Conservation (phyloP, 1,139 yeast species). For the Eremothecium cymbalariae region DNA sequence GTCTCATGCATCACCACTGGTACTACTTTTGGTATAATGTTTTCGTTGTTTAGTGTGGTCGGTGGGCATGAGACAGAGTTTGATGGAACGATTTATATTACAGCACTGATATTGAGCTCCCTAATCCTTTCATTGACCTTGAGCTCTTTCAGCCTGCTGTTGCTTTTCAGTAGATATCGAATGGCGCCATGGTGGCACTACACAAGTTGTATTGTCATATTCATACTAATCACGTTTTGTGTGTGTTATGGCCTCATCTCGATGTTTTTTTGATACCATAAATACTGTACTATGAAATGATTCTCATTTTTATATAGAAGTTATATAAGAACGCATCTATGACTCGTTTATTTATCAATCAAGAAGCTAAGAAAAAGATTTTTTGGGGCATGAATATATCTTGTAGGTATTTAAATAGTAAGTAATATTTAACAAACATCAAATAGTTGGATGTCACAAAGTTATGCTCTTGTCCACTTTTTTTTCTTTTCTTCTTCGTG, state of each 20-base stretch:
- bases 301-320: neutral
- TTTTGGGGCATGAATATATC: neutral
- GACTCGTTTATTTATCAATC: neutral
- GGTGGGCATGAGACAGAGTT: slow-evolving; percentile 20
- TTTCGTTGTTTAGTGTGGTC: slow-evolving; percentile 32
- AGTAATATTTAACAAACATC: too few relatives aligned
- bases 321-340: neutral
- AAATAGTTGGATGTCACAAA: neutral
- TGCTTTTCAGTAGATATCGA: slow-evolving; percentile 35
- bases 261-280: slow-evolving; percentile 19
- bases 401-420: too few relatives aligned
- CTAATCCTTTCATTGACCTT: slow-evolving; percentile 34
- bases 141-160: slow-evolving; percentile 34
- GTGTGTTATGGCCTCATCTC: slow-evolving; percentile 41
- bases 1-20: slow-evolving; percentile 41
- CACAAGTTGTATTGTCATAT: slow-evolving; percentile 32
- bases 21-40: slow-evolving; percentile 40
- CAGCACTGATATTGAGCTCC: slow-evolving; percentile 22
- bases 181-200: slow-evolving; percentile 39
- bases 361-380: neutral
- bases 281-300: too few relatives aligned
- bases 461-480: slow-evolving; percentile 10
- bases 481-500: slow-evolving; percentile 37
- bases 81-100: slow-evolving; percentile 18
- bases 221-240: slow-evolving; percentile 36